Percentiles rank a stretch among this genome's conserved stretches.
phyloP scores from a whole-genome alignment of 176 grass and related monocot genomes.

The Ensete ventricosum region DNA sequence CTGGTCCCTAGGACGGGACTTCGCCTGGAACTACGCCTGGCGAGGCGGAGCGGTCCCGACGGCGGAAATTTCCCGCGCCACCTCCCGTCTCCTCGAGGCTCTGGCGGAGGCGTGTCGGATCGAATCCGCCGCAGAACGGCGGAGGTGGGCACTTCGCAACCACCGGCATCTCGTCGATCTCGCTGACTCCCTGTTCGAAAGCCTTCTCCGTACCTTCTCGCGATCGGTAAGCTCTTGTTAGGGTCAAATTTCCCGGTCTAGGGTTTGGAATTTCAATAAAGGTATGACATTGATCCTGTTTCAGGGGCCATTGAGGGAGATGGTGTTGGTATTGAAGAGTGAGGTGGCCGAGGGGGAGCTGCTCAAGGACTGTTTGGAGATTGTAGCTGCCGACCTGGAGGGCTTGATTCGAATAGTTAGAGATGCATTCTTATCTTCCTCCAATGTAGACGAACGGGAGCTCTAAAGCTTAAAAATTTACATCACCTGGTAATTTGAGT shows the following conservation, averaged over 20 bases:
- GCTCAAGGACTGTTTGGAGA: slow-evolving; percentile 71
- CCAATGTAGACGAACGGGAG: slow-evolving; percentile 33
- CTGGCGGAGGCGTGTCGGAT: slow-evolving; percentile 48
- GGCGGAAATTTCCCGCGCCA: neutral
- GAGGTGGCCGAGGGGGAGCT: slow-evolving; percentile 76
- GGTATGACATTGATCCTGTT: slow-evolving; percentile 16
- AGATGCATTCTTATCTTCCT: slow-evolving; percentile 46
- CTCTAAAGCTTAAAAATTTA: slow-evolving; percentile 32
- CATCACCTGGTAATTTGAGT: neutral
- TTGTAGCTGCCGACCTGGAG: slow-evolving; percentile 57
- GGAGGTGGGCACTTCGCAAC: slow-evolving; percentile 48
- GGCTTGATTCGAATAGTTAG: slow-evolving; percentile 69
- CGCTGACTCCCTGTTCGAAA: slow-evolving; percentile 35
- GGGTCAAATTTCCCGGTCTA: neutral
- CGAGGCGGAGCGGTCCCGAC: slow-evolving; percentile 22
- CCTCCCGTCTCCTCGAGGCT: slow-evolving; percentile 34
- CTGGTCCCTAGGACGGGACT: slow-evolving; percentile 76
- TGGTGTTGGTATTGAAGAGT: slow-evolving; percentile 60
- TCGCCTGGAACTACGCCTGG: slow-evolving; percentile 74
- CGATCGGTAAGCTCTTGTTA: slow-evolving; percentile 34
- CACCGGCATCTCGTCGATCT: slow-evolving; percentile 40
- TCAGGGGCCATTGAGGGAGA: slow-evolving; percentile 73
- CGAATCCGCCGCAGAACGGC: slow-evolving; percentile 23
- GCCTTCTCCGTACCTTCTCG: slow-evolving; percentile 72
- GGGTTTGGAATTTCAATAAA: neutral